Conservation (phyloP, 2,329 filamentous ascomycete genomes). For the Clarireedia hainanense region DNA sequence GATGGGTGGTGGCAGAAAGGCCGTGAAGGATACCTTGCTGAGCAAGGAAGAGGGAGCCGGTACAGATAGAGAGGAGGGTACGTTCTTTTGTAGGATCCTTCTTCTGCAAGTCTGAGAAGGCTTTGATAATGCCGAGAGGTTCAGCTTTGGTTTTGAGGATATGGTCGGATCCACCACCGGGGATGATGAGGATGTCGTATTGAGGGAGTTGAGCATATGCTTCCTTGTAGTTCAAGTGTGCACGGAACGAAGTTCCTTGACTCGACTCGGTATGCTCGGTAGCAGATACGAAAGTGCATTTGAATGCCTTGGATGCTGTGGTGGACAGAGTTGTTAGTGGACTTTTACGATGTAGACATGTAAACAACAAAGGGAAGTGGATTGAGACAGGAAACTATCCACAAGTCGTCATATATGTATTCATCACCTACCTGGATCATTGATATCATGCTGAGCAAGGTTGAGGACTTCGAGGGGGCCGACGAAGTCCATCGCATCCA, state of each 20-base stretch:
- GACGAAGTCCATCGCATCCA: conserved; percentile 49
- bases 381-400: not conserved
- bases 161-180: conserved; percentile 56
- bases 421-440: conserved; percentile 38
- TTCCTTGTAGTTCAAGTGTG: conserved; percentile 72
- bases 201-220: conserved; percentile 52
- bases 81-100: conserved; percentile 72
- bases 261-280: conserved; percentile 45
- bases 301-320: conserved; percentile 25
- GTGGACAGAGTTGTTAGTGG: not conserved
- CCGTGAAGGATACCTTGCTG: conserved; percentile 70
- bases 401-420: conserved; percentile 3
- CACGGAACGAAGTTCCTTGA: conserved; percentile 62
- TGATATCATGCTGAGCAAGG: conserved; percentile 44
- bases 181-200: conserved; percentile 71
- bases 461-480: conserved; percentile 51
- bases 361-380: not conserved
- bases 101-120: conserved; percentile 73
- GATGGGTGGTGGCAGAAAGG: conserved; percentile 74
- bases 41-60: conserved; percentile 69
- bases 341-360: not conserved
- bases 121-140: conserved; percentile 64
- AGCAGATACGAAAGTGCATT: conserved; percentile 29
- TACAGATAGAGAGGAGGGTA: conserved; percentile 73
- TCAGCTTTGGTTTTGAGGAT: conserved; percentile 61